phyloP scores from a whole-genome alignment of 257 asterid genomes.

The Ilex asprella region DNA sequence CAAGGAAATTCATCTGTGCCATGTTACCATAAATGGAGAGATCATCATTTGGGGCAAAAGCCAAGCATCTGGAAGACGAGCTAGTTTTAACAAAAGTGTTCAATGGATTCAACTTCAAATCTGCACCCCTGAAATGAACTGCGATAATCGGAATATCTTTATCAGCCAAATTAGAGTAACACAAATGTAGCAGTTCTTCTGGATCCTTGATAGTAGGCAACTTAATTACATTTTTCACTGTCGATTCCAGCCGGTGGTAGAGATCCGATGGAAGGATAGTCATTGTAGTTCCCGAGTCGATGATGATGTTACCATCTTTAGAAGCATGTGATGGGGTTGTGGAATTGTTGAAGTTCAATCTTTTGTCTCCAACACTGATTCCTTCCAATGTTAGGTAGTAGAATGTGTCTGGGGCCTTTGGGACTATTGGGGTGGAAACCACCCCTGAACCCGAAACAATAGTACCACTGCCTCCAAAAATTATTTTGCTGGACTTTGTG shows the following conservation, averaged over 20 bases:
- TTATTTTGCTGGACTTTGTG: slow-evolving; percentile 19
- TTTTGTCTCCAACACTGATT: slow-evolving; percentile 9
- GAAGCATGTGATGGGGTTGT: not conserved
- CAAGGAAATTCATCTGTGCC: slow-evolving; percentile 35
- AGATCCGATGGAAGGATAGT: not conserved
- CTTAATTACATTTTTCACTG: not conserved
- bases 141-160: slow-evolving; percentile 1
- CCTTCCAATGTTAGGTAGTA: slow-evolving; percentile 27
- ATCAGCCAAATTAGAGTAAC: slow-evolving; percentile 3
- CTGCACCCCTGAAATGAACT: slow-evolving; percentile 10
- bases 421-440: slow-evolving; percentile 19
- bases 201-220: not conserved
- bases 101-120: slow-evolving; percentile 5
- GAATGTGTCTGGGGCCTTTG: not conserved
- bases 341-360: not conserved
- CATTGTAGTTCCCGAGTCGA: slow-evolving; percentile 19
- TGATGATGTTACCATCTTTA: slow-evolving; percentile 14
- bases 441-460: slow-evolving; percentile 15
- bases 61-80: slow-evolving; percentile 1
- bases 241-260: not conserved
- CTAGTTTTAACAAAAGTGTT: not conserved
- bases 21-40: slow-evolving; percentile 34
- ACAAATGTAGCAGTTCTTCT: not conserved
- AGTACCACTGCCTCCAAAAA: slow-evolving; percentile 27
- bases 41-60: not conserved